These are phyloP conservation scores for Xylariomycetidae sp. DNA, from an alignment of 2,329 filamentous ascomycete species.

Conservation along the genomic window DNA sequence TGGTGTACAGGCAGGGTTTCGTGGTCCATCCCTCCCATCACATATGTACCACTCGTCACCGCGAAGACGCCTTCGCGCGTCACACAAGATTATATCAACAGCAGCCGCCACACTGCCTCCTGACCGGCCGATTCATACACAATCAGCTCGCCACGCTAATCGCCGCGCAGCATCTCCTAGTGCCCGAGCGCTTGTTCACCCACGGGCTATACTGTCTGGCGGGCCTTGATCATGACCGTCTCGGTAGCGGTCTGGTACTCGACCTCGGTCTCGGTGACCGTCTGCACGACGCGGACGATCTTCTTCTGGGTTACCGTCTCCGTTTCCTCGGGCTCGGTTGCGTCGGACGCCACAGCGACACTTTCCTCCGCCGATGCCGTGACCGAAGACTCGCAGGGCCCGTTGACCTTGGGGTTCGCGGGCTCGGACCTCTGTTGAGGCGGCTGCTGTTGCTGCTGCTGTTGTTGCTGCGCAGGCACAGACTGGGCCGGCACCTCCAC, in stretches of 20 bases:
- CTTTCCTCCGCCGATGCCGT: background rate
- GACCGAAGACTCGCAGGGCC: slow-evolving; percentile 12
- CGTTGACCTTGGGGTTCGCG: too few relatives aligned
- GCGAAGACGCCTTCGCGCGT: too few relatives aligned
- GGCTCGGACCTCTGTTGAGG: too few relatives aligned
- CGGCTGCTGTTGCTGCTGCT: too few relatives aligned
- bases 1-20: too few relatives aligned
- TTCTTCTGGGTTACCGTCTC: slow-evolving; percentile 15
- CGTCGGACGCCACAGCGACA: slow-evolving; percentile 2
- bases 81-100: too few relatives aligned
- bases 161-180: background rate
- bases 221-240: slow-evolving; percentile 17
- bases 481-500: too few relatives aligned
- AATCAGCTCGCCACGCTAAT: background rate
- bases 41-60: too few relatives aligned
- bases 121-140: background rate
- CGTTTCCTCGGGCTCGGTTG: slow-evolving; percentile 3
- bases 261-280: slow-evolving; percentile 20
- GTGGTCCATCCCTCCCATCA: too few relatives aligned
- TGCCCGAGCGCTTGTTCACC: background rate
- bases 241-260: slow-evolving; percentile 24
- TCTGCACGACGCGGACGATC: slow-evolving; percentile 16
- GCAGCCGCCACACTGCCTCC: too few relatives aligned
- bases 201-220: slow-evolving; percentile 2
- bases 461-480: too few relatives aligned